These are phyloP conservation scores for Caryopteris hybrid DNA, from an alignment of 305 asterid genomes.

Conservation along the genomic window DNA sequence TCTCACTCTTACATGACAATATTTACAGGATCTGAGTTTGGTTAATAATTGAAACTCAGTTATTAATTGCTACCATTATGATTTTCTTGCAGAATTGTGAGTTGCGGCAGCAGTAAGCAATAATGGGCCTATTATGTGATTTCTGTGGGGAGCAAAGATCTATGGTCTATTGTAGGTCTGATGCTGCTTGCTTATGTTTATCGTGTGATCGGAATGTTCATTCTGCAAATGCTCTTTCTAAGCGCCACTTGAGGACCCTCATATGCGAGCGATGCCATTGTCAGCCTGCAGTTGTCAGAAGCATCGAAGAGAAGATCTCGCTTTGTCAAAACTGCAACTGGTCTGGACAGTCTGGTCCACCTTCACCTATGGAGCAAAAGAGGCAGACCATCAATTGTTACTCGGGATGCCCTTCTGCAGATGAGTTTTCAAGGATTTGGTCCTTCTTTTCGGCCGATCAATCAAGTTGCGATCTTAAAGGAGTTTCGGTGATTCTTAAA, in stretches of 20 bases:
- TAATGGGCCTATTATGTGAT: constrained; percentile 69
- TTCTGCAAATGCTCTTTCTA: constrained; percentile 87
- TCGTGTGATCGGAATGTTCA: constrained; percentile 82
- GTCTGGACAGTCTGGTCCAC: constrained; percentile 42
- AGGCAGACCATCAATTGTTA: constrained; percentile 64
- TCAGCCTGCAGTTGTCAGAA: constrained; percentile 70
- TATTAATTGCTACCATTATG: neutral
- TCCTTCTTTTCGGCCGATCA: constrained; percentile 52
- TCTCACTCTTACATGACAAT: neutral
- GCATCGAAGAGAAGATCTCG: constrained; percentile 69
- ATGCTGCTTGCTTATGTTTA: constrained; percentile 73
- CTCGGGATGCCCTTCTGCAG: constrained; percentile 83
- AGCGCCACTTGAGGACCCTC: constrained; percentile 75
- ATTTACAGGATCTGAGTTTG: constrained; percentile 1
- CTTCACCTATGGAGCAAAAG: constrained; percentile 41
- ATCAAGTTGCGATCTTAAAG: constrained; percentile 34
- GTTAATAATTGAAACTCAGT: neutral
- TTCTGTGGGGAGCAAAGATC: constrained; percentile 77
- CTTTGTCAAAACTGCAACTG: constrained; percentile 81
- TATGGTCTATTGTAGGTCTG: constrained; percentile 76
- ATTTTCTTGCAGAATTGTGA: constrained; percentile 24
- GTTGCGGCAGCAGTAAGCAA: constrained; percentile 7
- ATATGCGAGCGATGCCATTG: constrained; percentile 75
- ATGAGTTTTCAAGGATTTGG: constrained; percentile 77
- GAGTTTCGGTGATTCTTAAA: constrained; percentile 30